Conservation (phyloP, 2,329 filamentous ascomycete species). For the Fusarium redolens region DNA sequence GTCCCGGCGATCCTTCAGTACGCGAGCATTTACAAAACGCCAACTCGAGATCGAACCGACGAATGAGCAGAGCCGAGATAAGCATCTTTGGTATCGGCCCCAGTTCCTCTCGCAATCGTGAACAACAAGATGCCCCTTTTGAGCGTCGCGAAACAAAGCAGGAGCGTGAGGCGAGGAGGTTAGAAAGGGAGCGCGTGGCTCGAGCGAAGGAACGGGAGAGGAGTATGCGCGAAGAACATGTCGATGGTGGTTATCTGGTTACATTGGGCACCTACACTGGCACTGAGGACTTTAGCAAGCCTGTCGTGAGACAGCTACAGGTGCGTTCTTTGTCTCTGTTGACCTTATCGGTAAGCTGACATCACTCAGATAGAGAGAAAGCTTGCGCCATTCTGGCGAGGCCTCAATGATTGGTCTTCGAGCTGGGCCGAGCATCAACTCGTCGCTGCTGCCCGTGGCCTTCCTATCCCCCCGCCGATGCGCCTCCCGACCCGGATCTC, state of each 20-base stretch:
- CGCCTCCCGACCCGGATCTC: slow-evolving; percentile 78
- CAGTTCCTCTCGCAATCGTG: slow-evolving; percentile 52
- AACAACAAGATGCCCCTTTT: slow-evolving; percentile 58
- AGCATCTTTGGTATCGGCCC: slow-evolving; percentile 58
- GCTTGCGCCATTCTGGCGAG: slow-evolving; percentile 94
- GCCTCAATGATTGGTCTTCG: slow-evolving; percentile 86
- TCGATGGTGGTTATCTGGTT: slow-evolving; percentile 94
- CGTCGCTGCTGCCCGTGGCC: slow-evolving; percentile 86
- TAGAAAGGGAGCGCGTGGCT: slow-evolving; percentile 82
- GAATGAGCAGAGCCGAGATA: slow-evolving; percentile 59
- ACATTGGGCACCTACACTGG: slow-evolving; percentile 95
- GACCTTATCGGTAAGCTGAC: slow-evolving; percentile 26
- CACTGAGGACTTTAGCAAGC: slow-evolving; percentile 91
- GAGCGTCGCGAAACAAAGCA: slow-evolving; percentile 87
- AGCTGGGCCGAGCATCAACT: slow-evolving; percentile 96
- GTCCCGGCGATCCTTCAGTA: slow-evolving; percentile 39
- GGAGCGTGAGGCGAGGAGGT: slow-evolving; percentile 86
- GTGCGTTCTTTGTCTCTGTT: slow-evolving; percentile 60
- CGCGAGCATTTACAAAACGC: slow-evolving; percentile 38
- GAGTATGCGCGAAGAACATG: slow-evolving; percentile 90
- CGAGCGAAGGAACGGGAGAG: slow-evolving; percentile 87
- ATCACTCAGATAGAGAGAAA: slow-evolving; percentile 84
- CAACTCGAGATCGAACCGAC: slow-evolving; percentile 40
- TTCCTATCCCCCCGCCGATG: slow-evolving; percentile 87
- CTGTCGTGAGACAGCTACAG: slow-evolving; percentile 88